Conservation (phyloP, 2,329 filamentous ascomycete species). For the Fusarium sambucinum region DNA sequence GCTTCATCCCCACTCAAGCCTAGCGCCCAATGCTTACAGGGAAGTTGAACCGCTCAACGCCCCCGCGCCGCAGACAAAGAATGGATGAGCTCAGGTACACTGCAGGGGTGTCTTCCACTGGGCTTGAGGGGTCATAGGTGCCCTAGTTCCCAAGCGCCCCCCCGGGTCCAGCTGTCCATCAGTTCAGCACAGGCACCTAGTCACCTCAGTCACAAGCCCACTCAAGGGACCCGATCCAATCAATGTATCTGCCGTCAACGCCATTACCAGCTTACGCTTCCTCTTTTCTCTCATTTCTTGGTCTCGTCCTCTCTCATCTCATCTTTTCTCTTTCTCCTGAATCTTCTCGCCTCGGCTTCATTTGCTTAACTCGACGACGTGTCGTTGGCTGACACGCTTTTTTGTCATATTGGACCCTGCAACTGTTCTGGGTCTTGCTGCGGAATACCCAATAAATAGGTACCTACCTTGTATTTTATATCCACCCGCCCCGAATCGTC, state of each 20-base stretch:
- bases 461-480: neutral
- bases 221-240: constrained; percentile 34
- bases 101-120: constrained; percentile 32
- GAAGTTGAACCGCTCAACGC: constrained; percentile 30
- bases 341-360: constrained; percentile 40
- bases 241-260: constrained; percentile 29
- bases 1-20: constrained; percentile 21
- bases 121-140: constrained; percentile 31
- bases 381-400: constrained; percentile 45
- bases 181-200: constrained; percentile 23
- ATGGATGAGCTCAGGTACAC: constrained; percentile 24
- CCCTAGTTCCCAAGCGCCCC: constrained; percentile 34
- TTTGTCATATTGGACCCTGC: constrained; percentile 25
- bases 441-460: constrained; percentile 19
- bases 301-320: constrained; percentile 9
- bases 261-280: constrained; percentile 35
- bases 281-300: constrained; percentile 21
- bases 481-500: constrained; percentile 21
- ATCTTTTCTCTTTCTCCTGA: constrained; percentile 22
- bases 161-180: constrained; percentile 12
- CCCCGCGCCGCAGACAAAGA: constrained; percentile 20
- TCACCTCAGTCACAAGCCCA: constrained; percentile 38
- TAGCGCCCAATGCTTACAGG: constrained; percentile 26
- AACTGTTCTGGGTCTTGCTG: constrained; percentile 16
- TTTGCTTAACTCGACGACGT: constrained; percentile 33